Evolutionary conservation across 2,329 filamentous ascomycete genomes (phyloP).

Genomic region (Stemphylium lycopersici): DNA sequence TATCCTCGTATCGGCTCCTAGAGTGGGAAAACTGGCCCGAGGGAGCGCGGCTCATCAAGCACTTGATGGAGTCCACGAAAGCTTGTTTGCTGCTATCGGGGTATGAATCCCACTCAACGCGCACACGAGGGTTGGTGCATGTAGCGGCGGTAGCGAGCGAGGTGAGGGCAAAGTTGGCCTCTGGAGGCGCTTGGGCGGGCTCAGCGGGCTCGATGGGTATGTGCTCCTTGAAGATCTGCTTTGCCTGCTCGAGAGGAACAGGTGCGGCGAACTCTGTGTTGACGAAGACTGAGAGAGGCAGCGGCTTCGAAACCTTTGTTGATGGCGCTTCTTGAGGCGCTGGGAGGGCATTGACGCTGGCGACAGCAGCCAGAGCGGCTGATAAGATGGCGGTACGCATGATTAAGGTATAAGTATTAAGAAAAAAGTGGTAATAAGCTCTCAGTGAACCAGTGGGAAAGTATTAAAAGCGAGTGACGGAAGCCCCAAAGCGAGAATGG

Average conservation of each 20-base stretch:
- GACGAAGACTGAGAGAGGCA: slow-evolving; percentile 16
- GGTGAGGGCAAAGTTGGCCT: neutral
- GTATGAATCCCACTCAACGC: slow-evolving; percentile 41
- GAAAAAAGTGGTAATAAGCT: neutral
- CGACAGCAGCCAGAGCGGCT: slow-evolving; percentile 22
- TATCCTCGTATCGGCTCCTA: slow-evolving; percentile 42
- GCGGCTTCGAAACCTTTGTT: slow-evolving; percentile 7
- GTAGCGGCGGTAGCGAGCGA: slow-evolving; percentile 10
- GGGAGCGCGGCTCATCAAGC: slow-evolving; percentile 30
- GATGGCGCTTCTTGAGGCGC: slow-evolving; percentile 12
- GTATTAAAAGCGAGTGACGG: slow-evolving; percentile 16
- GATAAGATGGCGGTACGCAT: slow-evolving; percentile 24
- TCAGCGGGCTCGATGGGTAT: neutral
- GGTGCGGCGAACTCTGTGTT: slow-evolving; percentile 11
- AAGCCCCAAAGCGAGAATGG: slow-evolving; percentile 6
- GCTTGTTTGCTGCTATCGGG: slow-evolving; percentile 30
- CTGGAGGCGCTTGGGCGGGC: neutral
- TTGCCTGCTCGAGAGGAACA: slow-evolving; percentile 17
- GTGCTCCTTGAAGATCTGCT: slow-evolving; percentile 5
- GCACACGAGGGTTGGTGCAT: slow-evolving; percentile 39
- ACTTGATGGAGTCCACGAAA: slow-evolving; percentile 39
- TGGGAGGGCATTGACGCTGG: slow-evolving; percentile 19
- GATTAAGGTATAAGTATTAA: slow-evolving; percentile 21
- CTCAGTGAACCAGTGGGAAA: neutral
- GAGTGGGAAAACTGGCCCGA: slow-evolving; percentile 35